phyloP scores from a whole-genome alignment of 2,329 filamentous ascomycete species.

The Penicillium crustosum region DNA sequence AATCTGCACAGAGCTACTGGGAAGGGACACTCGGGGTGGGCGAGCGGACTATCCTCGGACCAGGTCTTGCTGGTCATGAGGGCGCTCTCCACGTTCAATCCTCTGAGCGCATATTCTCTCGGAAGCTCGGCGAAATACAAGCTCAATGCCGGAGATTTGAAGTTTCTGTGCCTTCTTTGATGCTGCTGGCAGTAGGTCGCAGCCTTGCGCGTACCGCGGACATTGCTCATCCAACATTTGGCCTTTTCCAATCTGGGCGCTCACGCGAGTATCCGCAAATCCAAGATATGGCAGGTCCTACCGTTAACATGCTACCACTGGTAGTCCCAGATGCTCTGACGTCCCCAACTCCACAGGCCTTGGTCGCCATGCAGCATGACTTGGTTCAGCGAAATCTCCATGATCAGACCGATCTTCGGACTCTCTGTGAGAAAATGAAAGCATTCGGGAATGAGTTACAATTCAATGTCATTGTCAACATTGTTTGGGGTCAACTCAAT shows the following conservation, averaged over 20 bases:
- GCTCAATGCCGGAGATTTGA: background rate
- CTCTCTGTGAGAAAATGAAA: background rate
- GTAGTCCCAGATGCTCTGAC: background rate
- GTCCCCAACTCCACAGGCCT: background rate
- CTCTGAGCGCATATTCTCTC: background rate
- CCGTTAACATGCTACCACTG: slow-evolving; percentile 1
- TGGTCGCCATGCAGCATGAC: slow-evolving; percentile 1
- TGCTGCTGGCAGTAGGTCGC: background rate
- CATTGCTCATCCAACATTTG: slow-evolving; percentile 1
- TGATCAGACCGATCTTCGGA: slow-evolving; percentile 1
- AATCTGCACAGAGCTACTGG: background rate
- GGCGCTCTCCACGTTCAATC: background rate
- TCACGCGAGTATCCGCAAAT: slow-evolving; percentile 3
- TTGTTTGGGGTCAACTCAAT: slow-evolving; percentile 1
- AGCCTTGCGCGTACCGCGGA: background rate
- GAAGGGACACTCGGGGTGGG: background rate
- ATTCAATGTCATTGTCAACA: slow-evolving; percentile 6
- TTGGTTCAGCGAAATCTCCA: background rate
- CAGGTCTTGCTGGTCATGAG: background rate
- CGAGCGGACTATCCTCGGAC: background rate
- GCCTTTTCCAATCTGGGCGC: slow-evolving; percentile 6
- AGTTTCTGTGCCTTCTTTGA: slow-evolving; percentile 2
- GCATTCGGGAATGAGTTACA: background rate
- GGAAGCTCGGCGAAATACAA: background rate
- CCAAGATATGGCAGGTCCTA: background rate